Base-by-base conservation (phyloP, 2,329 filamentous ascomycete species). In the Penicillium sp. region DNA sequence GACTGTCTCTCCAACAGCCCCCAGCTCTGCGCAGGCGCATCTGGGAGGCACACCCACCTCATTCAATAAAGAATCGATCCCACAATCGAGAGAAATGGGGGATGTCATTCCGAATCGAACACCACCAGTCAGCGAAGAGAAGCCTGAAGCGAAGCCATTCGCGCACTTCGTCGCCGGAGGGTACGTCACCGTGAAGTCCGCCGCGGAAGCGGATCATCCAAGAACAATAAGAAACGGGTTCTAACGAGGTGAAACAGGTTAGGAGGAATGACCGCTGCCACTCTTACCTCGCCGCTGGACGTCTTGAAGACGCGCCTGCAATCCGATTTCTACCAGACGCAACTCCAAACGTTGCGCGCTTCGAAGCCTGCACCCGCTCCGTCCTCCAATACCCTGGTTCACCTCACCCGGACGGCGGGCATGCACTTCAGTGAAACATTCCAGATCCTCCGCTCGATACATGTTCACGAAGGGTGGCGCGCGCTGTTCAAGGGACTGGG, bases 401-500 rank as follows among this genome's bases (percentile, higher is more conserved):
- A 86, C 44, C 83, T 90, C 4, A 70, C 85, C 13, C 84, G 87
- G 47, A 85, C 85, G 45, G 86, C 85, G 1, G 68, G 85, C 7
- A 83, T 91, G 59, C 92, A 97, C 74, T 84, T 97, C 55, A 79
- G 81, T 49, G 93, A 97, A 70, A 97, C 92, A 0, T 82, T 94
- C 46, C 88, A 93, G 69, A 96, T 97, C 49, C 81, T 97, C 32
- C 82, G 83, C 59, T 85, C 88, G 24, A 92, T 97, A 6, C 89
- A 93, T 63, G 84, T 85, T 47, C 79, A 85, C 18, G 93, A 97
- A 72, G 93, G 93, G 21, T 88, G 87, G 79, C 85, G 91, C 48
- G 92, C 91, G 10, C 81, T 97, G 4, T 97, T 97, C 81, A 96
- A 96, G 72, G 93, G 93, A 21, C 81, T 97, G 3, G 92, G 92